Conservation (phyloP, 2,329 filamentous ascomycete genomes). For the Ophiostoma montium region DNA sequence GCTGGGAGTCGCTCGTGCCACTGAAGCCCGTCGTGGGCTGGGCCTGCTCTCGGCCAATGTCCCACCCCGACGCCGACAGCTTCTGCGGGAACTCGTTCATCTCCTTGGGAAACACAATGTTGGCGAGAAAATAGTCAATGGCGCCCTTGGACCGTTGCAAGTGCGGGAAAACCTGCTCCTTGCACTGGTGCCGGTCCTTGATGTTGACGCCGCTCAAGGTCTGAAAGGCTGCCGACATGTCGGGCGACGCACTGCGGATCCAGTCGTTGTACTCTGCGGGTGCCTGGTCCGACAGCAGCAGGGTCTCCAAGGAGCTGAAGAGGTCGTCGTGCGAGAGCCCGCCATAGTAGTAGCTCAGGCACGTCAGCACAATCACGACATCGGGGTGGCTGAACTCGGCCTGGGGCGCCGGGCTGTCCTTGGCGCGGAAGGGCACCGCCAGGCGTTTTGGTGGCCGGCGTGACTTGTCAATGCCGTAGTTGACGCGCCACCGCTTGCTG, state of each 20-base stretch:
- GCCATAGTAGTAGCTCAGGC: conserved; percentile 39
- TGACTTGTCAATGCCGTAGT: conserved; percentile 41
- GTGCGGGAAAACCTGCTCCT: conserved; percentile 33
- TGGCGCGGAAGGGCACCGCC: conserved; percentile 45
- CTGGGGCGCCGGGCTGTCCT: conserved; percentile 38
- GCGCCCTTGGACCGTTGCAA: conserved; percentile 36
- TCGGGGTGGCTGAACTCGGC: conserved; percentile 52
- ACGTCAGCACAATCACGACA: conserved; percentile 40
- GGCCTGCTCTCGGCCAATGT: conserved; percentile 34
- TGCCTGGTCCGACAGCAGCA: conserved; percentile 38
- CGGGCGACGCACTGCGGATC: conserved; percentile 21
- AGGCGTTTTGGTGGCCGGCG: conserved; percentile 30
- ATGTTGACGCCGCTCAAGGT: conserved; percentile 42
- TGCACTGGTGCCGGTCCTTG: conserved; percentile 35
- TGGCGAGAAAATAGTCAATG: conserved; percentile 49
- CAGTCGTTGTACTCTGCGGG: conserved; percentile 36
- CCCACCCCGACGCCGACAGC: conserved; percentile 53
- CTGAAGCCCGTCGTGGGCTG: conserved; percentile 51
- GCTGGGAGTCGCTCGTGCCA: conserved; percentile 50
- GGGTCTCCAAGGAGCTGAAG: conserved; percentile 28
- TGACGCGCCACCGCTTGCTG: conserved; percentile 49
- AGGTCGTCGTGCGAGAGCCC: conserved; percentile 40
- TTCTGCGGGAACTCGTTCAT: conserved; percentile 50
- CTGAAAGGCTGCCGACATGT: conserved; percentile 23
- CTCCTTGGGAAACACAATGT: conserved; percentile 46